These are phyloP conservation scores for Botryotinia globosa DNA, from an alignment of 2,329 filamentous ascomycete species.

Conservation along the genomic window DNA sequence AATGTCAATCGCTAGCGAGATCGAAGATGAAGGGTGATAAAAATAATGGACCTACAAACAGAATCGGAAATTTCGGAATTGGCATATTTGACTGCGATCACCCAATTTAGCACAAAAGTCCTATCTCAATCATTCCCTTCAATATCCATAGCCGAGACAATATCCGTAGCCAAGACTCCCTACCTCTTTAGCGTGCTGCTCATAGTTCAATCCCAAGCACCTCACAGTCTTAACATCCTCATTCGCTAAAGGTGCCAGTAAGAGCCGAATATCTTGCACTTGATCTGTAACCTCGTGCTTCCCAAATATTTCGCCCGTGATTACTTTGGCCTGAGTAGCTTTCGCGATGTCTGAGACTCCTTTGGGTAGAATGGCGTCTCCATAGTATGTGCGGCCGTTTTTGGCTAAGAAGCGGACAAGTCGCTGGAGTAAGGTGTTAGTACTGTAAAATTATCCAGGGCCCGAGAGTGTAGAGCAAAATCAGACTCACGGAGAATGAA, in stretches of 20 bases:
- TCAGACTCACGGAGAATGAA: constrained; percentile 47
- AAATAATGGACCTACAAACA: constrained; percentile 51
- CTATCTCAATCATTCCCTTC: not conserved
- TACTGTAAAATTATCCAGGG: not conserved
- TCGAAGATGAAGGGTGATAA: not conserved
- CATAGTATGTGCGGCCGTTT: constrained; percentile 68
- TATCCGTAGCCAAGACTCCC: not conserved
- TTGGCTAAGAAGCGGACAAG: constrained; percentile 71
- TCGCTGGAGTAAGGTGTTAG: constrained; percentile 46
- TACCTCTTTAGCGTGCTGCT: constrained; percentile 66
- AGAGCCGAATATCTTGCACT: constrained; percentile 51
- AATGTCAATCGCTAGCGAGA: not conserved
- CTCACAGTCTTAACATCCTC: constrained; percentile 64
- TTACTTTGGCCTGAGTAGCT: constrained; percentile 58
- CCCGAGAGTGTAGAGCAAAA: not conserved
- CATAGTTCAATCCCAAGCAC: constrained; percentile 70
- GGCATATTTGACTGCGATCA: constrained; percentile 58
- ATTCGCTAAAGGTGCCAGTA: constrained; percentile 63
- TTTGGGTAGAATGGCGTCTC: constrained; percentile 66
- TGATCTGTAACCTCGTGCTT: constrained; percentile 62
- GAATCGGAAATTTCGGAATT: constrained; percentile 66
- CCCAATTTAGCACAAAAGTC: not conserved
- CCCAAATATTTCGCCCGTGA: constrained; percentile 65
- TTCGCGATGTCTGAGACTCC: constrained; percentile 60
- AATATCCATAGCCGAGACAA: not conserved